Evolutionary conservation across 768 basidiomycete species (phyloP).

Genomic region (Suillus luteus): DNA sequence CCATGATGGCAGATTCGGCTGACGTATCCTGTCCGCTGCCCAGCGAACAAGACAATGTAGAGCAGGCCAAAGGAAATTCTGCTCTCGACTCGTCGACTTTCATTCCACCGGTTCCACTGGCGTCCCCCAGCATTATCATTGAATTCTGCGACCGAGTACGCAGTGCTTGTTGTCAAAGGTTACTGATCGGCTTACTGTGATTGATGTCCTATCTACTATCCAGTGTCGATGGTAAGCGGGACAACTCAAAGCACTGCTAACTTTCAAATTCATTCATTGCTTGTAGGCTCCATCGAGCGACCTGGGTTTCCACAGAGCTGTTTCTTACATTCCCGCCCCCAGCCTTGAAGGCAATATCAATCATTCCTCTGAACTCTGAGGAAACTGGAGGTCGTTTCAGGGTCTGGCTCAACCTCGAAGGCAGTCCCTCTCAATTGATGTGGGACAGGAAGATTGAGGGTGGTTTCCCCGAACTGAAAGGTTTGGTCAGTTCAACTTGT

Average conservation of each 20-base stretch:
- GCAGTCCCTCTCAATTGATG: conserved; percentile 46
- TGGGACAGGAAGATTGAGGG: conserved; percentile 94
- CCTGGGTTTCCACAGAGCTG: conserved; percentile 93
- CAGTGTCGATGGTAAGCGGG: conserved; percentile 80
- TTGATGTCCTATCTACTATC: conserved; percentile 6
- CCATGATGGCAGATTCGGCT: conserved; percentile 28
- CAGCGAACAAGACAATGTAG: conserved; percentile 15
- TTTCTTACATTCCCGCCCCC: conserved; percentile 90
- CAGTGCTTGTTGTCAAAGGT: conserved; percentile 8
- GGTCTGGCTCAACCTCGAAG: conserved; percentile 69
- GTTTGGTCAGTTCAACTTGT: conserved; percentile 53
- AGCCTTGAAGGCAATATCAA: conserved; percentile 59
- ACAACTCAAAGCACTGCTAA: background rate
- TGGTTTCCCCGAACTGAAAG: conserved; percentile 90
- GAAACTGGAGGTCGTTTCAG: conserved; percentile 91
- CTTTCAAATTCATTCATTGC: conserved; percentile 4
- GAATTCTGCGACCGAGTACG: conserved; percentile 93
- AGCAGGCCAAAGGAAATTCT: conserved; percentile 13
- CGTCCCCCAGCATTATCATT: conserved; percentile 66
- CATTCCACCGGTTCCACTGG: conserved; percentile 50
- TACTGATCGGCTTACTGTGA: conserved; percentile 4
- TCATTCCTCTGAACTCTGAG: conserved; percentile 74
- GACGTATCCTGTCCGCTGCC: conserved; percentile 27
- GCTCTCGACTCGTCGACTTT: conserved; percentile 54
- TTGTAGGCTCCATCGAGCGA: conserved; percentile 85